These are phyloP conservation scores for Malassezia arunalokei DNA, from an alignment of 1,284 basidiomycete species.

Conservation along the genomic window DNA sequence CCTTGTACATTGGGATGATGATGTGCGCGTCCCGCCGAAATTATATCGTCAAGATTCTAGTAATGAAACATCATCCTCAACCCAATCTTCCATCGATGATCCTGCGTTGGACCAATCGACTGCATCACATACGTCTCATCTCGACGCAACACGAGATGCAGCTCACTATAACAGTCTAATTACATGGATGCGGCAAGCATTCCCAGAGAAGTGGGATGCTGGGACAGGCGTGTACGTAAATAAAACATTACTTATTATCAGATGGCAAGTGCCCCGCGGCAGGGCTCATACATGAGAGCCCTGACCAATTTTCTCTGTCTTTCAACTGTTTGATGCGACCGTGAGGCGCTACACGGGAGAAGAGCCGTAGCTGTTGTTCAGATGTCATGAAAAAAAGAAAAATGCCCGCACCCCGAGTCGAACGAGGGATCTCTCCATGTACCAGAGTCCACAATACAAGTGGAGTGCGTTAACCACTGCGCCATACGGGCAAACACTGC, in stretches of 20 bases:
- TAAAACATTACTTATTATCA: background rate
- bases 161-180: constrained; percentile 20
- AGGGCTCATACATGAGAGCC: background rate
- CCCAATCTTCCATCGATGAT: too few relatives aligned
- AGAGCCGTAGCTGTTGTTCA: too few relatives aligned
- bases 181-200: constrained; percentile 14
- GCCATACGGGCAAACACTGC: constrained; percentile 17
- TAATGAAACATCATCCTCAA: too few relatives aligned
- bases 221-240: constrained; percentile 19
- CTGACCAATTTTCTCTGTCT: too few relatives aligned
- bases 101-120: too few relatives aligned
- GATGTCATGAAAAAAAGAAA: background rate
- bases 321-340: too few relatives aligned
- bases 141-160: background rate
- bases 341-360: too few relatives aligned
- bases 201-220: constrained; percentile 19
- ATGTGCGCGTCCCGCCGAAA: background rate
- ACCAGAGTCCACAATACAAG: constrained; percentile 12
- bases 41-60: too few relatives aligned
- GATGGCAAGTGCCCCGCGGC: constrained; percentile 14
- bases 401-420: constrained; percentile 20
- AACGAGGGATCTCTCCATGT: constrained; percentile 21
- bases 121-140: too few relatives aligned
- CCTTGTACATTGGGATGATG: constrained; percentile 1
- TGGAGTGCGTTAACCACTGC: constrained; percentile 21